Evolutionary conservation across 2,329 filamentous ascomycete species (phyloP).

Genomic region (Exophiala sp.): DNA sequence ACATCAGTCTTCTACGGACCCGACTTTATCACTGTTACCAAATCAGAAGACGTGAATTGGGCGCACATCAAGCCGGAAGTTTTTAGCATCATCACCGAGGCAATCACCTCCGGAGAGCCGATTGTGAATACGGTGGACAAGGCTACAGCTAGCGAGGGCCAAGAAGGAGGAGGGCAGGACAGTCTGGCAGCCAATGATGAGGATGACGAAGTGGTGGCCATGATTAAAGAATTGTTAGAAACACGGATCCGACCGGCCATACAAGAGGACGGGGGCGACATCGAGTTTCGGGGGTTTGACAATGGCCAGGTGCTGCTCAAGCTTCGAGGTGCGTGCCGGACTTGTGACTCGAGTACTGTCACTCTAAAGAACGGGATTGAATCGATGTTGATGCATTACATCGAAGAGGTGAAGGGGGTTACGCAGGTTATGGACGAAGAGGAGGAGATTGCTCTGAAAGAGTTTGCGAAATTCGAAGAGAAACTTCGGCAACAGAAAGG

Average conservation of each 20-base stretch:
- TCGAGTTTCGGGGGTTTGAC: constrained; percentile 87
- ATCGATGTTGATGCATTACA: constrained; percentile 97
- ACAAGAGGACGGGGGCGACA: constrained; percentile 95
- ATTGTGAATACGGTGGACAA: constrained; percentile 68
- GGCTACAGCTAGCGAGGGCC: constrained; percentile 47
- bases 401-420: constrained; percentile 91
- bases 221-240: constrained; percentile 97
- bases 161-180: constrained; percentile 53
- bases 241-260: constrained; percentile 92
- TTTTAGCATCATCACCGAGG: constrained; percentile 90
- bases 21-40: constrained; percentile 96
- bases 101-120: constrained; percentile 72
- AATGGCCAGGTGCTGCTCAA: constrained; percentile 80
- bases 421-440: constrained; percentile 86
- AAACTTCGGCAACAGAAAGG: constrained; percentile 60
- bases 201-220: constrained; percentile 88
- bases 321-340: constrained; percentile 85
- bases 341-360: constrained; percentile 93
- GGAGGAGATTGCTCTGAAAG: constrained; percentile 76
- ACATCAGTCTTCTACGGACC: constrained; percentile 87
- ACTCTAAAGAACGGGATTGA: constrained; percentile 97
- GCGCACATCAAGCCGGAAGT: constrained; percentile 91
- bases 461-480: constrained; percentile 94
- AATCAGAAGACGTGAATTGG: constrained; percentile 83
- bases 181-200: constrained; percentile 79